Evolutionary conservation across 371 early-diverging fungal species (phyloP), one percentile per base, ranked within the genome.

Genomic region (Mucor circinelloides): DNA sequence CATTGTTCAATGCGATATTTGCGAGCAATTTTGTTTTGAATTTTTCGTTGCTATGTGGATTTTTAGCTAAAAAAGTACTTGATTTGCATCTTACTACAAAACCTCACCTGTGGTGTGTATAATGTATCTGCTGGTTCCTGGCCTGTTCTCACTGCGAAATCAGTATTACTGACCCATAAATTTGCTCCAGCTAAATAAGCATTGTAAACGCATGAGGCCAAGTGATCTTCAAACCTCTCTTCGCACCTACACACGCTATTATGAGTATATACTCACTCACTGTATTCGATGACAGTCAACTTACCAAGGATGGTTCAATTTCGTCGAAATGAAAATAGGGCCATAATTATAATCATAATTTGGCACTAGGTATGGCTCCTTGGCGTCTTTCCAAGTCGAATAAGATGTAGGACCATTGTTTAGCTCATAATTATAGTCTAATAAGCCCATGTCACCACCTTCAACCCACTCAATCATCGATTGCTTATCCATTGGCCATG

Each of bases 141-240:
- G 5, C 71, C 74, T 27, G 77, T 69, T 21, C 77, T 69, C 0
- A 81, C 55, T 46, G 73, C 70, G 60, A 65, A 81, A 46, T 75
- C 76, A 59, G 75, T 67, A 4, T 74, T 72, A 12, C 78, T 58
- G 4, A 81, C 79, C 74, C 74, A 81, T 38, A 81, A 64, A 31
- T 81, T 72, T 12, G 78, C 73, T 6, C 82, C 82, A 12, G 67
- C 64, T 4, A 81, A 56, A 52, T 77, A 81, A 25, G 64, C 74
- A 10, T 71, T 62, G 66, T 77, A 81, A 8, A 81, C 27, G 56
- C 82, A 81, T 8, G 79, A 72, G 2, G 77, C 55, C 40, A 73
- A 36, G 50, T 76, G 66, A 64, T 81, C 82, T 46, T 75, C 77
- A 61, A 81, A 81, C 6, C 82, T 69, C 42, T 81, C 82, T 56